Evolutionary conservation across 768 basidiomycete species (phyloP), one percentile per base, ranked within the genome.

Genomic region (Boletus huronensis): DNA sequence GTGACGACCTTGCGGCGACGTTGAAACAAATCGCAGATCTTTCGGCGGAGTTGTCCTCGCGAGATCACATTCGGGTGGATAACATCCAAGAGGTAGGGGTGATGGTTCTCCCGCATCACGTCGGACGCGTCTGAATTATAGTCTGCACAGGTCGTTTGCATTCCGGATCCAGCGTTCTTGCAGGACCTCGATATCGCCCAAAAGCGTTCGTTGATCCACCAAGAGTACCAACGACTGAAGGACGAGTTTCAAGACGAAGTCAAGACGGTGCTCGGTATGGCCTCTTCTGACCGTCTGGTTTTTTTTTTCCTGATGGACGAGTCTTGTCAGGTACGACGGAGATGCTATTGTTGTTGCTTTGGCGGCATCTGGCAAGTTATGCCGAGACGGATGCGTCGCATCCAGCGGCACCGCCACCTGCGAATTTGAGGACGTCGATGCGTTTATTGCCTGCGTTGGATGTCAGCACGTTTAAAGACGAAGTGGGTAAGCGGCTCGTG

Each of bases 361-460:
- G 89, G 87, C 79, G 90, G 16, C 93, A 95, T 63, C 64, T 91
- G 28, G 77, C 81, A 14, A 83, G 84, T 64, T 94, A 88, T 69
- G 68, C 77, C 36, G 64, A 70, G 67, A 60, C 72, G 60, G 45
- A 75, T 66, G 9, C 48, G 1, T 47, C 61, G 23, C 50, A 39
- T 28, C 32, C 48, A 14, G 50, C 26, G 10, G 51, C 35, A 10
- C 48, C 59, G 16, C 49, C 58, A 14, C 53, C 61, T 14, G 36
- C 55, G 1, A 77, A 74, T 50, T 71, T 80, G 35, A 74, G 79
- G 51, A 70, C 72, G 36, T 74, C 77, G 28, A 76, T 85, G 75
- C 81, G 85, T 31, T 72, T 85, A 34, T 66, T 85, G 44, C 75
- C 83, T 1, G 75, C 79, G 8, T 73, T 82, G 16, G 83, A 87